phyloP scores from a whole-genome alignment of 2,329 filamentous ascomycete genomes.

The Cladosporium sp. region DNA sequence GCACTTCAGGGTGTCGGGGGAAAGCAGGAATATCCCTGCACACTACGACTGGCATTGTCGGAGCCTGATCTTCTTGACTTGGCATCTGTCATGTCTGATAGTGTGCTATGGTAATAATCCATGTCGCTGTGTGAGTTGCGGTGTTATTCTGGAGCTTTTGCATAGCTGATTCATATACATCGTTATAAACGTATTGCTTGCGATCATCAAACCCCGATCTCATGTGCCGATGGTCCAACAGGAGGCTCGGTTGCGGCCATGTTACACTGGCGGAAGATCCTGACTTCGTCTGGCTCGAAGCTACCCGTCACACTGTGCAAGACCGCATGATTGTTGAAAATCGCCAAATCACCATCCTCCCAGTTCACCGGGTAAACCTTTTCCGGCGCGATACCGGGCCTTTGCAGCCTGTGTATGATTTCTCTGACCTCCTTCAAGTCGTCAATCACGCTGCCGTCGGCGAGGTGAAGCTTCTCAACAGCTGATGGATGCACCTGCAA shows the following conservation, averaged over 20 bases:
- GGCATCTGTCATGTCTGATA: not conserved
- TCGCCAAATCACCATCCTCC: slow-evolving; percentile 72
- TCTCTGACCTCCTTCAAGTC: slow-evolving; percentile 66
- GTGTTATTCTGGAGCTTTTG: not conserved
- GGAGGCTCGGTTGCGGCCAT: slow-evolving; percentile 65
- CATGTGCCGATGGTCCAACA: slow-evolving; percentile 47
- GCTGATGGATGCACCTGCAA: slow-evolving; percentile 75
- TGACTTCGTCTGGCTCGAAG: slow-evolving; percentile 70
- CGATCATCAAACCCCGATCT: not conserved
- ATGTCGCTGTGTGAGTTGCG: not conserved
- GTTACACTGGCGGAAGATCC: slow-evolving; percentile 77
- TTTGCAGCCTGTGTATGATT: slow-evolving; percentile 69
- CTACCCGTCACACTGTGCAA: slow-evolving; percentile 74
- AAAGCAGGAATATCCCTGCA: not conserved
- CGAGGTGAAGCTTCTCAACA: slow-evolving; percentile 66
- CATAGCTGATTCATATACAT: not conserved
- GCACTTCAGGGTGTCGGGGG: not conserved
- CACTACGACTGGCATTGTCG: not conserved
- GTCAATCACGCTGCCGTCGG: slow-evolving; percentile 67
- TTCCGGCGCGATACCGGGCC: slow-evolving; percentile 68
- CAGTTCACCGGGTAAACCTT: slow-evolving; percentile 74
- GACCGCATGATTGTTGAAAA: slow-evolving; percentile 77
- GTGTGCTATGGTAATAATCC: not conserved
- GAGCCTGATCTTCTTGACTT: not conserved
- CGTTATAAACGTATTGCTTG: not conserved